Conservation (phyloP, 306 rosid species). For the Astragalus membranaceus region DNA sequence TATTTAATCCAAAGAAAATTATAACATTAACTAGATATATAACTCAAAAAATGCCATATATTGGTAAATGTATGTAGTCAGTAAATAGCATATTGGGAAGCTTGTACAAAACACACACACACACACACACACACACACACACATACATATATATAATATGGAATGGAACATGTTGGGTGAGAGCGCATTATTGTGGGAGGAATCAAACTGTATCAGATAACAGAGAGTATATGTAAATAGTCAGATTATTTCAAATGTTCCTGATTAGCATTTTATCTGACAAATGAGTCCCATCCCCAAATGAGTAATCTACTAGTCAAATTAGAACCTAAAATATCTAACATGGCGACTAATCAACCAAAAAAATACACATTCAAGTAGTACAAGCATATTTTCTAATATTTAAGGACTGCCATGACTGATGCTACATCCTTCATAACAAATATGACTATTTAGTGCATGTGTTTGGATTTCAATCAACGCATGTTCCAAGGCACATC, state of each 20-base stretch:
- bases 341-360: not conserved
- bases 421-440: not conserved
- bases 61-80: not conserved
- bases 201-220: not conserved
- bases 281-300: not conserved
- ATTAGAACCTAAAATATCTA: not conserved
- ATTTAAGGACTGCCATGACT: not conserved
- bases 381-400: not conserved
- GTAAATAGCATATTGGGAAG: slow-evolving; percentile 4
- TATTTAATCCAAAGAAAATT: not conserved
- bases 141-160: too few relatives aligned
- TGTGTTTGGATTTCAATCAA: not conserved
- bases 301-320: not conserved
- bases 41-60: not conserved
- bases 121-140: too few relatives aligned
- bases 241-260: not conserved
- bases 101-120: not conserved
- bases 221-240: not conserved
- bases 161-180: not conserved
- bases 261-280: not conserved
- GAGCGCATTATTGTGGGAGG: not conserved
- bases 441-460: not conserved
- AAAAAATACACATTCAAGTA: not conserved
- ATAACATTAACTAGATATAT: not conserved
- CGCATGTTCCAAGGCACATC: not conserved